Evolutionary conservation across 257 asterid genomes (phyloP), one percentile per base, ranked within the genome.

Genomic region (Solanum arcanum): DNA sequence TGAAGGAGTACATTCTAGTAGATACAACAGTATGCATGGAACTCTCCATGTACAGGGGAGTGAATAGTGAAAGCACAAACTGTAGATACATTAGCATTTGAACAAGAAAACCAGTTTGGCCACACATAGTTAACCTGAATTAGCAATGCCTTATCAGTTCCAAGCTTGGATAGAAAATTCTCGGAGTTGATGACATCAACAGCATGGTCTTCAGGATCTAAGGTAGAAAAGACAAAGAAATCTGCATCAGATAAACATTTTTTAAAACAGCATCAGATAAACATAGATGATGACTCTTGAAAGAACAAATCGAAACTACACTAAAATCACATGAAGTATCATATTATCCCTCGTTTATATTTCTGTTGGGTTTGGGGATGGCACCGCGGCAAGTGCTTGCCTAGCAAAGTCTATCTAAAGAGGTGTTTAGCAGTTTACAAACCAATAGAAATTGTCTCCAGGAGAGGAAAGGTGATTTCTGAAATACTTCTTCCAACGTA

Each of bases 101-200:
- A 80, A 68, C 16, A 29, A 81, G 44, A 15, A 78, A 78, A 44
- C 85, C 85, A 81, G 69, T 49, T 49, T 49, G 42, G 46, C 15
- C 12, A 46, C 85, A 56, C 69, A 60, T 75, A 81, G 47, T 77
- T 27, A 70, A 97, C 99, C 99, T 96, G 99, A 87, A 96, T 89
- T 68, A 97, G 93, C 91, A 94, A 92, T 44, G 98, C 88, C 92
- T 95, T 96, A 89, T 90, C 94, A 86, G 90, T 94, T 90, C 90
- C 94, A 85, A 93, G 92, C 73, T 49, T 86, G 90, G 96, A 94
- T 42, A 87, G 91, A 88, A 93, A 93, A 87, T 90, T 91, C 90
- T 93, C 91, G 7, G 95, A 87, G 90, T 86, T 93, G 90, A 94
- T 88, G 69, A 94, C 86, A 77, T 44, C 90, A 62, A 86, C 90